Base-by-base conservation (phyloP, 2,329 filamentous ascomycete genomes). In the Rhynchosporium graminicola region DNA sequence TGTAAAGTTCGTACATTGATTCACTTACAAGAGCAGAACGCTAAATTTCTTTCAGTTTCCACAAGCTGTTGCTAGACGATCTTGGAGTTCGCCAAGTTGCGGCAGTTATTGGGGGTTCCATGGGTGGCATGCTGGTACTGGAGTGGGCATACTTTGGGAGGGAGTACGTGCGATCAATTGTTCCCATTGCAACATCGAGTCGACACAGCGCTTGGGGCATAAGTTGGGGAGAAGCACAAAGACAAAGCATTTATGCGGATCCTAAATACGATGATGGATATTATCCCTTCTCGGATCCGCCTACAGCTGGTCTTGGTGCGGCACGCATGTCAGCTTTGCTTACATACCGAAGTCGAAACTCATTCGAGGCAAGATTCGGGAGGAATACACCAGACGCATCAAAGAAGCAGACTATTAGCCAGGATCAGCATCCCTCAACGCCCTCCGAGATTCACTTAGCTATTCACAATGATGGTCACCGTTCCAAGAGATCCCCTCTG, bases 211-310 rank as follows among this genome's bases (percentile, higher is more conserved):
- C 91, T 4, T 96, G 91, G 91, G 89, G 91, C 29, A 96, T 95
- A 72, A 93, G 89, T 76, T 96, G 91, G 91, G 91, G 90, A 47
- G 91, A 95, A 75, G 91, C 91, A 3, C 91, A 96, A 75, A 83
- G 91, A 57, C 91, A 95, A 77, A 93, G 90, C 82, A 98, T 99
- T 75, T 99, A 98, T 78, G 93, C 92, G 45, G 95, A 99, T 74
- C 95, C 95, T 38, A 98, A 97, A 79, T 99, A 99, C 76, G 92
- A 97, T 65, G 93, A 98, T 72, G 95, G 95, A 50, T 98, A 97
- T 78, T 99, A 98, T 74, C 73, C 86, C 0, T 96, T 95, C 71
- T 83, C 90, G 38, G 92, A 98, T 70, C 93, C 93, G 40, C 95
- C 95, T 0, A 81, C 87, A 0, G 89, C 92, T 0, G 95, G 95